Base-by-base conservation (phyloP, 371 early-diverging fungal genomes). In the Mucor sp. region DNA sequence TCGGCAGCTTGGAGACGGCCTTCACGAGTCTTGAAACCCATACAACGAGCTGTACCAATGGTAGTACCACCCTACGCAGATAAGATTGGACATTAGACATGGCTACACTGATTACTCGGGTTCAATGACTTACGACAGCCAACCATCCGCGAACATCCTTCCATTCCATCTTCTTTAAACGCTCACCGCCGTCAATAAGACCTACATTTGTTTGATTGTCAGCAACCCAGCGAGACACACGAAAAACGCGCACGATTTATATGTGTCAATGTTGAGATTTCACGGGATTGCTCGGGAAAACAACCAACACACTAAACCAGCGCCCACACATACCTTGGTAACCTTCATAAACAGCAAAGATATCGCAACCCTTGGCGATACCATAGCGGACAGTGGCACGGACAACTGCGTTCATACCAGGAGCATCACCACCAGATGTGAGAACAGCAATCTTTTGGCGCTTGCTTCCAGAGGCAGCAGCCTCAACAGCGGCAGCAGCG, bases 381-480 rank as follows among this genome's bases (percentile, higher is more conserved):
- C 96, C 92, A 60, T 95, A 91, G 50, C 99, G 89, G n/a, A 98
- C 95, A 35, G 97, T 92, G 14, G 95, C 91, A 37, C 99, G 89
- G 21, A 99, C 98, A 32, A 94, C 94, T 23, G 98, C 93, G 74
- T 99, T 99, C 99, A 99, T 99, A 55, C 99, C 99, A 14, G 95
- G 97, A 6, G 97, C 91, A 84, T 99, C 99, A 55, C 99, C 99
- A 47, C 99, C 99, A 60, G 95, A 94, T 19, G 99, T 99, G 59
- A 99, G 73, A 21, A 99, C 87, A 44, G 91, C 99, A 73, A 99
- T 92, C 48, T 85, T 85, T 60, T 82, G 80, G n/a, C 70, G 68
- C 17, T 71, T 66, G 33, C 66, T 56, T n/a, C 32, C 23, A n/a
- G 65, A 32, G 28, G 71, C 43, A 32, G 72, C 62, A 27, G 47